Conservation (phyloP, 805 yeast genomes). For the Myxozyma neotropica region DNA sequence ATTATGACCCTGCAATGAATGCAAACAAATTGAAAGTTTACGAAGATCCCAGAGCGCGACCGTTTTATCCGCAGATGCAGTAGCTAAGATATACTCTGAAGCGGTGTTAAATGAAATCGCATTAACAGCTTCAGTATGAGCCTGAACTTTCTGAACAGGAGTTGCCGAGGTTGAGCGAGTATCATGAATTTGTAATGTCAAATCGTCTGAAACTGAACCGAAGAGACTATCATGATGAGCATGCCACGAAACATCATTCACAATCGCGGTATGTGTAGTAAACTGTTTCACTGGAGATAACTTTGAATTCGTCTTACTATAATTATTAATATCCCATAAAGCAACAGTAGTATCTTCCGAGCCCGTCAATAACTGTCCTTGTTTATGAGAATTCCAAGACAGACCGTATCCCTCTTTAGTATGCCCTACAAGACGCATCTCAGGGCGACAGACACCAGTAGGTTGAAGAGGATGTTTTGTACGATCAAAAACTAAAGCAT, state of each 20-base stretch:
- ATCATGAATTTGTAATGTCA: slow-evolving; percentile 62
- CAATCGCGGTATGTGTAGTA: slow-evolving; percentile 56
- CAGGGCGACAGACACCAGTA: slow-evolving; percentile 49
- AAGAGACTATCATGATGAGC: slow-evolving; percentile 50
- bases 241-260: slow-evolving; percentile 71
- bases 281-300: slow-evolving; percentile 53
- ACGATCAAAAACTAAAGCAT: slow-evolving; percentile 47
- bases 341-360: slow-evolving; percentile 70
- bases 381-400: slow-evolving; percentile 58
- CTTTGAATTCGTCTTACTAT: slow-evolving; percentile 34
- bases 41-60: slow-evolving; percentile 76
- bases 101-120: slow-evolving; percentile 66
- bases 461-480: slow-evolving; percentile 72
- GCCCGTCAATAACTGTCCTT: slow-evolving; percentile 58
- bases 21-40: slow-evolving; percentile 57
- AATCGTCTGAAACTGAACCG: slow-evolving; percentile 74
- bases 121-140: slow-evolving; percentile 65
- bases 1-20: slow-evolving; percentile 69
- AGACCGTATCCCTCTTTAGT: slow-evolving; percentile 68
- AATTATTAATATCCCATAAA: slow-evolving; percentile 59
- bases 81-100: slow-evolving; percentile 59
- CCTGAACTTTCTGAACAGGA: slow-evolving; percentile 50
- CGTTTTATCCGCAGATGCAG: slow-evolving; percentile 78
- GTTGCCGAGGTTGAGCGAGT: slow-evolving; percentile 47
- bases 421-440: slow-evolving; percentile 59